phyloP scores from a whole-genome alignment of 768 basidiomycete species.

The Pisolithus marmoratus region DNA sequence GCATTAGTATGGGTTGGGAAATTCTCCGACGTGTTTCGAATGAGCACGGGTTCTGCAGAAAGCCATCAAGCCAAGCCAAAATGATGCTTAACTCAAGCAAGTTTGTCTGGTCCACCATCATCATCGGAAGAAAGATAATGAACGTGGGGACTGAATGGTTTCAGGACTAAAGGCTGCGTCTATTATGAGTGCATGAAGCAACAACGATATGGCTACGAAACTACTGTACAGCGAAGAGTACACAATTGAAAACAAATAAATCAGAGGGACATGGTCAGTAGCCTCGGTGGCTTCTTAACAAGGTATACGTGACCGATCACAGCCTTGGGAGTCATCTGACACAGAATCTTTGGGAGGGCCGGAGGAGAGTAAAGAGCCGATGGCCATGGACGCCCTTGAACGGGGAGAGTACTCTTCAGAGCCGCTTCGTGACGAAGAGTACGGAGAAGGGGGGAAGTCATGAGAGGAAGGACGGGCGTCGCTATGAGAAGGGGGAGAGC shows the following conservation, averaged over 20 bases:
- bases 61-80: no score
- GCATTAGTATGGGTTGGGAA: neutral
- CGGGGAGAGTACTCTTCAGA: constrained; percentile 68
- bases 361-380: constrained; percentile 63
- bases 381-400: constrained; percentile 72
- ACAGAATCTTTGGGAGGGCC: constrained; percentile 28
- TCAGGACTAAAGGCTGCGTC: neutral
- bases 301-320: neutral
- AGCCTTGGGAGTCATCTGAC: constrained; percentile 22
- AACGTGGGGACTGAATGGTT: neutral
- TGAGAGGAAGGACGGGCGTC: constrained; percentile 31
- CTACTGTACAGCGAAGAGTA: neutral
- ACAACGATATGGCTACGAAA: neutral
- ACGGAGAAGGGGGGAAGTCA: constrained; percentile 67
- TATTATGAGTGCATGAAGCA: neutral
- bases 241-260: constrained; percentile 4
- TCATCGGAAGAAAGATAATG: neutral
- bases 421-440: constrained; percentile 64
- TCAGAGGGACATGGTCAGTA: neutral
- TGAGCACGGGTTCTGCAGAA: no score
- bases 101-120: neutral
- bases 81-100: no score
- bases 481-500: constrained; percentile 45
- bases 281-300: constrained; percentile 13
- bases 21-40: constrained; percentile 6